Evolutionary conservation across 352 stramenopile genomes (phyloP).

Genomic region (Phytophthora nicotianae): DNA sequence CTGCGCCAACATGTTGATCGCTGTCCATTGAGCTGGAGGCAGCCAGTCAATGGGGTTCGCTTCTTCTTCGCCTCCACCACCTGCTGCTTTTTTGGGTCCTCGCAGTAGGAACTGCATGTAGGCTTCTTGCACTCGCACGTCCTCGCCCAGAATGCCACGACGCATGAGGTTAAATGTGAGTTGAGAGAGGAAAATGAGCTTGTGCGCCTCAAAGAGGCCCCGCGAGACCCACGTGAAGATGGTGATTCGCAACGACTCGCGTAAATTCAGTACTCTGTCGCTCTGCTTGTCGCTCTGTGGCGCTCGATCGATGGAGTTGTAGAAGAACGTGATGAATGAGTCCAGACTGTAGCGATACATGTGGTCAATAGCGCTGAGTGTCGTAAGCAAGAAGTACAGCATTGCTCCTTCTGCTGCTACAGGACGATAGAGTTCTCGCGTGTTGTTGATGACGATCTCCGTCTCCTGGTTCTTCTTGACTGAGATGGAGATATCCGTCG

Average conservation of each 20-base stretch:
- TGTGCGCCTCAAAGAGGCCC: slow-evolving; percentile 96
- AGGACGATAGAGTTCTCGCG: slow-evolving; percentile 93
- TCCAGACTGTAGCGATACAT: slow-evolving; percentile 99
- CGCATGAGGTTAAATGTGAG: slow-evolving; percentile 98
- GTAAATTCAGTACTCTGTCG: slow-evolving; percentile 92
- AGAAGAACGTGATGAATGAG: slow-evolving; percentile 97
- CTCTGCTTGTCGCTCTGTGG: slow-evolving; percentile 85
- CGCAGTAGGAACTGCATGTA: slow-evolving; percentile 97
- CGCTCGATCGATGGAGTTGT: slow-evolving; percentile 95
- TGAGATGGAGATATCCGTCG: slow-evolving; percentile 95
- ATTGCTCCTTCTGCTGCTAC: slow-evolving; percentile 96
- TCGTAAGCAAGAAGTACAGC: slow-evolving; percentile 98
- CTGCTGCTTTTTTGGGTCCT: slow-evolving; percentile 77
- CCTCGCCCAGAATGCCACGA: slow-evolving; percentile 93
- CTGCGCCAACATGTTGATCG: slow-evolving; percentile 89
- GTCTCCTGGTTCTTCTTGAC: slow-evolving; percentile 96
- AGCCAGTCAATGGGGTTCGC: slow-evolving; percentile 92
- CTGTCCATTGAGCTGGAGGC: slow-evolving; percentile 91
- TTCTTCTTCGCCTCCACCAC: slow-evolving; percentile 52
- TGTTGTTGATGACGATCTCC: slow-evolving; percentile 95
- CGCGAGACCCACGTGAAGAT: slow-evolving; percentile 97
- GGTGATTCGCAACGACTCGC: slow-evolving; percentile 94
- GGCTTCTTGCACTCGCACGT: slow-evolving; percentile 93
- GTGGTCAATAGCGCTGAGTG: slow-evolving; percentile 95
- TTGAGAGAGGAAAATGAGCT: slow-evolving; percentile 97